Evolutionary conservation across 176 grass and related monocot genomes (phyloP).

Genomic region (Paspalum vaginatum): DNA sequence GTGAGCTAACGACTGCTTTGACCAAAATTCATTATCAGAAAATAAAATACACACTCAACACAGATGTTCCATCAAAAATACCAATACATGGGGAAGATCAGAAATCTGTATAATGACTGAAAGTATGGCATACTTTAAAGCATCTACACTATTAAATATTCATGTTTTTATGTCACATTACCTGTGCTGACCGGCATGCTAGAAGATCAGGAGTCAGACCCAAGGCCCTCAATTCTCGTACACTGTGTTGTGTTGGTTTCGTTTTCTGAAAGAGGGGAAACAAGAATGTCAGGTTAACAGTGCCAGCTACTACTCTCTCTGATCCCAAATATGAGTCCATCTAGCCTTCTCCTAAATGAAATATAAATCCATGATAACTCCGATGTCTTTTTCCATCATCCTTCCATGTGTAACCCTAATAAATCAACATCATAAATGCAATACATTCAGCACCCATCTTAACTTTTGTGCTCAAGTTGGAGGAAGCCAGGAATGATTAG

Average conservation of each 20-base stretch:
- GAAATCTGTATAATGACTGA: background rate
- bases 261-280: slow-evolving; percentile 77
- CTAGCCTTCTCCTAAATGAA: too few relatives aligned
- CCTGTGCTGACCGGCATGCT: slow-evolving; percentile 92
- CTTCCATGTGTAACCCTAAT: too few relatives aligned
- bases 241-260: slow-evolving; percentile 98
- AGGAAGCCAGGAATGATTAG: too few relatives aligned
- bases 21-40: slow-evolving; percentile 24
- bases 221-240: slow-evolving; percentile 89
- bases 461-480: too few relatives aligned
- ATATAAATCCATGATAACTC: too few relatives aligned
- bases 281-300: background rate
- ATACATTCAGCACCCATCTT: too few relatives aligned
- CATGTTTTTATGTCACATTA: slow-evolving; percentile 26
- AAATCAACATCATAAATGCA: too few relatives aligned
- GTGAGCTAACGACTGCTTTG: background rate
- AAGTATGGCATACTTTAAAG: slow-evolving; percentile 11
- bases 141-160: background rate
- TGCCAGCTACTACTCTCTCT: background rate
- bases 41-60: slow-evolving; percentile 22
- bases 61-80: background rate
- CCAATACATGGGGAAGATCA: slow-evolving; percentile 2
- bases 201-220: slow-evolving; percentile 96
- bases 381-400: too few relatives aligned
- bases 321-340: too few relatives aligned